These are phyloP conservation scores for Chamaecrista fasciculata DNA, from an alignment of 306 rosid genomes.

Conservation along the genomic window DNA sequence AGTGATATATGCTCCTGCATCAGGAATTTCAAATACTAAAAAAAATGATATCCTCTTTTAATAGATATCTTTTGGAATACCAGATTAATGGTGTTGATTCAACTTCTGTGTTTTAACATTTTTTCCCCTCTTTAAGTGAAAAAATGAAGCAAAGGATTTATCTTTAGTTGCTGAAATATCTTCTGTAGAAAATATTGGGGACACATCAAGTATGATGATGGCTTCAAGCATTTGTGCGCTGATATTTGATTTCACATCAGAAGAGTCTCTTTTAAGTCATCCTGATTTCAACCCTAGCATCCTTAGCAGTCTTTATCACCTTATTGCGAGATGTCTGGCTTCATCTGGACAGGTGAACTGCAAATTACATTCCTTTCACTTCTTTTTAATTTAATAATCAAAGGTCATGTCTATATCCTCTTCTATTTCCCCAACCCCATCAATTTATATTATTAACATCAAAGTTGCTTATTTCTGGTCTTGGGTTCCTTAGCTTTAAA, in stretches of 20 bases:
- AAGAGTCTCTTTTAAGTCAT: conserved; percentile 58
- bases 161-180: conserved; percentile 31
- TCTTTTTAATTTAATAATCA: too few relatives aligned
- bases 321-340: conserved; percentile 65
- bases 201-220: conserved; percentile 67
- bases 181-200: conserved; percentile 52
- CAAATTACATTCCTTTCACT: conserved; percentile 9
- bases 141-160: conserved; percentile 3
- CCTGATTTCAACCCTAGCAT: conserved; percentile 47
- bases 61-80: neutral
- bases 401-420: neutral
- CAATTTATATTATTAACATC: neutral
- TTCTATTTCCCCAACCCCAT: neutral
- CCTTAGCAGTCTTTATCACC: conserved; percentile 53
- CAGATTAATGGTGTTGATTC: neutral
- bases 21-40: too few relatives aligned
- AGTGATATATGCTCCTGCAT: neutral
- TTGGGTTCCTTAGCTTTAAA: neutral
- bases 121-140: conserved; percentile 23
- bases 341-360: conserved; percentile 57
- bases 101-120: neutral
- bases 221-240: conserved; percentile 75
- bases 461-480: neutral
- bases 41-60: too few relatives aligned
- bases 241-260: conserved; percentile 74